Evolutionary conservation across 1,284 basidiomycete genomes (phyloP), one percentile per base, ranked within the genome.

Genomic region (Pascua sp.): DNA sequence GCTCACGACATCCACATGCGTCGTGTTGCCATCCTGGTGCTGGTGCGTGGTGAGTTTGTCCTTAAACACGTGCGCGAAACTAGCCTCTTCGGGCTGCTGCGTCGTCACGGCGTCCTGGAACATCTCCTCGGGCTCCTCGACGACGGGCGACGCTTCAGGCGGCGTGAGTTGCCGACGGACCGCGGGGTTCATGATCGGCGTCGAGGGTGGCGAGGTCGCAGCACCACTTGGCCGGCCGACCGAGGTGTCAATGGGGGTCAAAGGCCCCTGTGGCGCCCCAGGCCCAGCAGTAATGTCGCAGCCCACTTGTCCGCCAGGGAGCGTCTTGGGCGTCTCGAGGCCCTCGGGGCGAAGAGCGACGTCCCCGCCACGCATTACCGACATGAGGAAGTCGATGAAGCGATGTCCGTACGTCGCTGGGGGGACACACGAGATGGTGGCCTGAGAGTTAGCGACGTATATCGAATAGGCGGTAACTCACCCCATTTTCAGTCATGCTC

Each of bases 341-440:
- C 74, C 74, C 8, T 51, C 46, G 11, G 75, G 75, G 39, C 75
- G 63, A 9, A 73, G 60, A 1, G 55, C 51, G 3, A 62, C 40
- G 55, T 84, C 89, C 2, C 90, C 90, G 39, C 87, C 87, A 10
- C 88, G 85, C 86, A 94, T 91, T 67, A 91, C 84, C 11, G 88
- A 88, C 71, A 86, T 84, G 82, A 96, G 85, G 73, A 96, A 96
- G 46, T 83, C 70, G 69, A 93, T 84, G 81, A 97, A 96, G 42
- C 93, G 85, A 42, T 89, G 84, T 2, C 85, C 88, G 69, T 97
- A 97, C 63, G 92, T 87, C 12, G 78, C 68, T 0, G 93, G 90
- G 5, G 88, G 86, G 1, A 96, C 90, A 9, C 93, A 91, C 59
- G 90, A 94, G 66, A 97, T 96, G 71, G 90, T 93, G 3, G 24